These are phyloP conservation scores for Trypanosoma boissoni DNA, from an alignment of 208 protist genomes.

Conservation along the genomic window DNA sequence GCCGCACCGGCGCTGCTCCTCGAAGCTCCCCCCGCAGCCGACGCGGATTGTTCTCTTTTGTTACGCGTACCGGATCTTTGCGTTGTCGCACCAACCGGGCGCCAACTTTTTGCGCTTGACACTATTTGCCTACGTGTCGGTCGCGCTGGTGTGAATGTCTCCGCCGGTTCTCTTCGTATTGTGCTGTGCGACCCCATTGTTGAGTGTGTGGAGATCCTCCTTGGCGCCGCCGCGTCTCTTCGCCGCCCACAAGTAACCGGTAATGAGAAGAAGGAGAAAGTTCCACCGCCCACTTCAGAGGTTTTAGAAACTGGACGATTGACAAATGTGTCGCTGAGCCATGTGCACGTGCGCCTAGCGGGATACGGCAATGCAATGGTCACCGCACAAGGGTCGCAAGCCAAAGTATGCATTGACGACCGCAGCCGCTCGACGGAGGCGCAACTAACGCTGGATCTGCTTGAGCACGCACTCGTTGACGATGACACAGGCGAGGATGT, in stretches of 20 bases:
- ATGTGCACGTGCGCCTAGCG: no score
- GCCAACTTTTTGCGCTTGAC: conserved; percentile 18
- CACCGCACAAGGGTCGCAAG: no score
- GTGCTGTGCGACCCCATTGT: conserved; percentile 12
- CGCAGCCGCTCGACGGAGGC: no score
- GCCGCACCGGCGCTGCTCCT: conserved; percentile 2
- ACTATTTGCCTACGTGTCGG: neutral
- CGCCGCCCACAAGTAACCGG: no score
- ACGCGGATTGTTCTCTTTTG: conserved; percentile 8
- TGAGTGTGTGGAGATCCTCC: conserved; percentile 16
- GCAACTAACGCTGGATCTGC: no score
- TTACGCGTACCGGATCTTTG: conserved; percentile 19
- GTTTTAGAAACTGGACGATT: neutral
- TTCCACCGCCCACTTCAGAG: neutral
- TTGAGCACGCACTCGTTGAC: no score
- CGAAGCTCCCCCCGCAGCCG: conserved; percentile 16
- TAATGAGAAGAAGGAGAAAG: no score
- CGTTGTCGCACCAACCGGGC: conserved; percentile 4
- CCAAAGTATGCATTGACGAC: no score
- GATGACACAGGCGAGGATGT: no score
- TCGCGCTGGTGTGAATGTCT: neutral
- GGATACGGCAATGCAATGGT: no score
- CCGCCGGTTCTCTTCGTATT: neutral
- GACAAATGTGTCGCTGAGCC: no score
- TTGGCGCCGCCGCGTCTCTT: conserved; percentile 3